Evolutionary conservation across 176 grass and related monocot species (phyloP), one percentile per base, ranked within the genome.

Genomic region (Miscanthus lutarioriparius): DNA sequence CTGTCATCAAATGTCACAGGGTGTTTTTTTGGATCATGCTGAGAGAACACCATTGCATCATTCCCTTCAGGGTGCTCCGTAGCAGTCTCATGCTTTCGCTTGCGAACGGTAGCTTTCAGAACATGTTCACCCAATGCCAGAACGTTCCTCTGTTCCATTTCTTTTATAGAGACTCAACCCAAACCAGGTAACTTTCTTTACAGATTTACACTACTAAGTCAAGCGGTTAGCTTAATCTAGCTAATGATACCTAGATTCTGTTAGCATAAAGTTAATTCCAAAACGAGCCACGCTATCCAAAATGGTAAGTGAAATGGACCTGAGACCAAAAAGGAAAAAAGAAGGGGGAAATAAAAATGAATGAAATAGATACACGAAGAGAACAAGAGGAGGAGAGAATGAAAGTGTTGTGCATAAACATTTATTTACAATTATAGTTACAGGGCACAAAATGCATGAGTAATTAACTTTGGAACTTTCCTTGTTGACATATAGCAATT

Each of bases 121-220:
- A 66, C 65, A 81, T 79, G 81, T 27, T 86, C 88, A 92, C 76
- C 85, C 87, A 73, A 85, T 62, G 67, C 54, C 79, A 73, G 87
- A 83, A 23, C 70, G 69, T 88, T 86, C 85, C 30, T 92, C 80
- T 5, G 82, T 78, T 87, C 92, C 92, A 94, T 94, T 86, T 90
- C 72, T 84, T 67, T 79, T 80, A 74, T 28, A 90, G 48, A 63
- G 70, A 85, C 79, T 64, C 27, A 65, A 79, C 45, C 64, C 72
- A 26, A 73, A 88, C 85, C 25, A 77, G 75, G 45, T 64, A 63
- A 69, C 44, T 87, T 77, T 85, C 22, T 86, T 71, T 86, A 91
- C 66, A 70, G 70, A 70, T 64, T 38, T 86, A 88, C 43, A 82
- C 82, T 76, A 82, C 32, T 68, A 87, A 59, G 41, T 78, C 23